Conservation (phyloP, 257 asterid species). For the Solanum lycopersicoides region DNA sequence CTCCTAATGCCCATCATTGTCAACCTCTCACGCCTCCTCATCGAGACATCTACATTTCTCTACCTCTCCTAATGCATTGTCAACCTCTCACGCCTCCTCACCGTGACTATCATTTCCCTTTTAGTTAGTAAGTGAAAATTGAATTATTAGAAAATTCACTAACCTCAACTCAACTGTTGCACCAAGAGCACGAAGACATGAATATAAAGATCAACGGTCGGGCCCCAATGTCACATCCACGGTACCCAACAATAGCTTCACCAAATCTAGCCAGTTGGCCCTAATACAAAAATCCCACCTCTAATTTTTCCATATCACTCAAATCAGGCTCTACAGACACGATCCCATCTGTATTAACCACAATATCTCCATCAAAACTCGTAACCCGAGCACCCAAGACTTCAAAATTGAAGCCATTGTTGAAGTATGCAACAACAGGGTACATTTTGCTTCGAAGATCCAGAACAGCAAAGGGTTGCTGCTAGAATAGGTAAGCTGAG, state of each 20-base stretch:
- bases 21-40: neutral
- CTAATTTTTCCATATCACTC: neutral
- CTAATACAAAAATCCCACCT: slow-evolving; percentile 32
- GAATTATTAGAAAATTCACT: neutral
- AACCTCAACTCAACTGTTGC: slow-evolving; percentile 34
- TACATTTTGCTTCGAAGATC: slow-evolving; percentile 13
- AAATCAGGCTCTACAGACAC: slow-evolving; percentile 27
- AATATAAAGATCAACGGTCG: slow-evolving; percentile 24
- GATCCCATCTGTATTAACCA: slow-evolving; percentile 8
- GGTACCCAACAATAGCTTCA: slow-evolving; percentile 26
- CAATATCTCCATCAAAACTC: neutral
- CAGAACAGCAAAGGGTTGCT: slow-evolving; percentile 26
- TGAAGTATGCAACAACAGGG: slow-evolving; percentile 14
- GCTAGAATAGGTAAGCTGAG: slow-evolving; percentile 29
- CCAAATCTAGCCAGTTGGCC: slow-evolving; percentile 36
- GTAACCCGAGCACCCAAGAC: slow-evolving; percentile 25
- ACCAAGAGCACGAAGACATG: slow-evolving; percentile 30
- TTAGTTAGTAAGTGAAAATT: neutral
- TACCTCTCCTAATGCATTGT: too few species aligned
- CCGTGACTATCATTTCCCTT: neutral
- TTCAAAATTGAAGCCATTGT: slow-evolving; percentile 23
- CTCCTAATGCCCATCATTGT: neutral
- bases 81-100: neutral
- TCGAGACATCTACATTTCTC: neutral
- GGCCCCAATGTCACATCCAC: slow-evolving; percentile 38